A percentile compares a stretch with the other conserved stretches of the same genome.
Evolutionary conservation across 2,329 filamentous ascomycete genomes (phyloP).

Genomic region (Cercospora berteroae): DNA sequence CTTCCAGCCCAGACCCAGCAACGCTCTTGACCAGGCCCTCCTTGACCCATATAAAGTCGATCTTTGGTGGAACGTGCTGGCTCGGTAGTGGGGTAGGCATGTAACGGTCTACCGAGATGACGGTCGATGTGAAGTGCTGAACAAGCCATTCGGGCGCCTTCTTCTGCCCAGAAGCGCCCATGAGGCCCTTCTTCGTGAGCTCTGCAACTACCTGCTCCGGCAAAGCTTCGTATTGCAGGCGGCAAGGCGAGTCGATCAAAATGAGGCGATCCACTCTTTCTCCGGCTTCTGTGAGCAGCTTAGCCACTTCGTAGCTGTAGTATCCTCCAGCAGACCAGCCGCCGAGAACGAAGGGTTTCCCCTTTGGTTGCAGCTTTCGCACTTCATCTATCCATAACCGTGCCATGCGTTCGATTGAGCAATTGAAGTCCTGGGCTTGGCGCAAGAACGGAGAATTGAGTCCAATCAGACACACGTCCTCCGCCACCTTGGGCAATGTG

Average conservation of each 20-base stretch:
- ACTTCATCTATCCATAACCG: slow-evolving; percentile 31
- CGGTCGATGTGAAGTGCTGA: slow-evolving; percentile 34
- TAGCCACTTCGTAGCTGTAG: slow-evolving; percentile 53
- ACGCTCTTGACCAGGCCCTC: slow-evolving; percentile 35
- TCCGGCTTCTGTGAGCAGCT: slow-evolving; percentile 26
- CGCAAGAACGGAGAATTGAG: slow-evolving; percentile 36
- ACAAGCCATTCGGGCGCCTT: slow-evolving; percentile 36
- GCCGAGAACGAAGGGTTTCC: slow-evolving; percentile 60
- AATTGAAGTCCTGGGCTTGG: slow-evolving; percentile 32
- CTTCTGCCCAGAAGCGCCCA: slow-evolving; percentile 30
- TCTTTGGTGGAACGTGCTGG: slow-evolving; percentile 28
- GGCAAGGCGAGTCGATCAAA: slow-evolving; percentile 35
- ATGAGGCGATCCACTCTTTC: slow-evolving; percentile 33
- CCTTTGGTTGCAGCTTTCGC: slow-evolving; percentile 47
- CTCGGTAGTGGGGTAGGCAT: slow-evolving; percentile 28
- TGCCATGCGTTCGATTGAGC: slow-evolving; percentile 33
- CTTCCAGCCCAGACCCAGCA: slow-evolving; percentile 30
- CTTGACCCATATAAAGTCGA: slow-evolving; percentile 35
- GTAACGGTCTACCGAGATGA: slow-evolving; percentile 33
- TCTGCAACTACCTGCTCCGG: slow-evolving; percentile 30
- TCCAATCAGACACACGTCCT: slow-evolving; percentile 50
- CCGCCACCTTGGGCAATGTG: slow-evolving; percentile 41
- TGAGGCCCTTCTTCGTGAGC: slow-evolving; percentile 30
- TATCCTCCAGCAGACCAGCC: slow-evolving; percentile 79
- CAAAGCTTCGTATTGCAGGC: slow-evolving; percentile 29